Evolutionary conservation across 208 protist genomes (phyloP).

Genomic region (Vickermania ingenoplastis): DNA sequence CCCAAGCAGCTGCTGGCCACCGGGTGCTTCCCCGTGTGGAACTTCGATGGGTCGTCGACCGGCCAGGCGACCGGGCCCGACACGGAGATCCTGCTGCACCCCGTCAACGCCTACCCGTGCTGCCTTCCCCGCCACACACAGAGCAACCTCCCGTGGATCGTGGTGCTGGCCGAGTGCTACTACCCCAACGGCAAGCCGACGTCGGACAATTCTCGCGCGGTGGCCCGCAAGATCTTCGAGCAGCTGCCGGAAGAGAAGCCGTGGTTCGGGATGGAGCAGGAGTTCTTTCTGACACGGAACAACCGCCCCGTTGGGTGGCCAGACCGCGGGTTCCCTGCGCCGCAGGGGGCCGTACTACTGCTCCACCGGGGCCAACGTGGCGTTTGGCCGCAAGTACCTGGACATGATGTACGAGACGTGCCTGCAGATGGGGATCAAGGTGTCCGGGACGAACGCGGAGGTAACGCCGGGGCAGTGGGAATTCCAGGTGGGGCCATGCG

Average conservation of each 20-base stretch:
- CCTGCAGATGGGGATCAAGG: constrained; percentile 73
- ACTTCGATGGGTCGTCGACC: constrained; percentile 95
- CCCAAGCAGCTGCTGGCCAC: constrained; percentile 64
- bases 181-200: constrained; percentile 84
- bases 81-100: constrained; percentile 88
- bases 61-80: constrained; percentile 52
- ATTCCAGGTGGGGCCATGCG: constrained; percentile 94
- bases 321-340: constrained; percentile 82
- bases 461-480: constrained; percentile 97
- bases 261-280: constrained; percentile 86
- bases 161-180: constrained; percentile 90
- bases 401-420: constrained; percentile 74
- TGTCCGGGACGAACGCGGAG: constrained; percentile 94
- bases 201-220: constrained; percentile 85
- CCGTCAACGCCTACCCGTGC: constrained; percentile 71
- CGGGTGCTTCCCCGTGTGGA: constrained; percentile 91
- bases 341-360: constrained; percentile 98
- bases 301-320: constrained; percentile 81
- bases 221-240: constrained; percentile 82
- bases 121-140: constrained; percentile 52
- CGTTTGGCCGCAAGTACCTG: constrained; percentile 85
- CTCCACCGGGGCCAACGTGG: constrained; percentile 47
- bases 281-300: constrained; percentile 62
- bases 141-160: constrained; percentile 78
- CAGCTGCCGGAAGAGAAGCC: constrained; percentile 52